Conservation (phyloP, 768 basidiomycete species). For the Pleurotus salmoneostramineus region DNA sequence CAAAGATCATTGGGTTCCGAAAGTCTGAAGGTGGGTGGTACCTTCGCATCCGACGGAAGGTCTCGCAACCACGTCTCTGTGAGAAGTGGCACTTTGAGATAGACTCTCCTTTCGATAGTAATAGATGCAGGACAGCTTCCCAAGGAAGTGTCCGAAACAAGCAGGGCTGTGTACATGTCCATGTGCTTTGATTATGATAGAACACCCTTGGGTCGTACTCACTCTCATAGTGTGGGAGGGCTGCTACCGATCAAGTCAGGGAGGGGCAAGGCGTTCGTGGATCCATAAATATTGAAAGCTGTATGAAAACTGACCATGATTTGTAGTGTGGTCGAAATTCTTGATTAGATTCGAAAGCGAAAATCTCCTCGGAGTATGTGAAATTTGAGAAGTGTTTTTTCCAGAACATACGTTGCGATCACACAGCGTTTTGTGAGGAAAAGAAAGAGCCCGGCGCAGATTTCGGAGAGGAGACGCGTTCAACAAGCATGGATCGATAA, state of each 20-base stretch:
- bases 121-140: slow-evolving; percentile 2
- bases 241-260: background rate
- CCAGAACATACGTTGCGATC: too few relatives aligned
- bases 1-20: too few relatives aligned
- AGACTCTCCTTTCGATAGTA: background rate
- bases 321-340: background rate
- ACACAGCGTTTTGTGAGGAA: too few relatives aligned
- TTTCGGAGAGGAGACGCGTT: too few relatives aligned
- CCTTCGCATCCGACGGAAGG: background rate
- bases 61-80: background rate
- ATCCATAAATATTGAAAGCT: too few relatives aligned
- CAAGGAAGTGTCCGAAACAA: background rate
- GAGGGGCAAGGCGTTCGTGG: background rate
- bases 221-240: background rate
- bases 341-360: background rate
- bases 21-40: too few relatives aligned
- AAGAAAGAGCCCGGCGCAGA: too few relatives aligned
- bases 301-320: background rate
- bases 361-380: background rate
- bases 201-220: background rate
- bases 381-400: background rate
- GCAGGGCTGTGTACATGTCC: background rate
- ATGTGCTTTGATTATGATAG: slow-evolving; percentile 2
- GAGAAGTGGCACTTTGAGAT: background rate
- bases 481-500: background rate